phyloP scores from a whole-genome alignment of 805 yeast genomes.

The Candida hispaniensis region DNA sequence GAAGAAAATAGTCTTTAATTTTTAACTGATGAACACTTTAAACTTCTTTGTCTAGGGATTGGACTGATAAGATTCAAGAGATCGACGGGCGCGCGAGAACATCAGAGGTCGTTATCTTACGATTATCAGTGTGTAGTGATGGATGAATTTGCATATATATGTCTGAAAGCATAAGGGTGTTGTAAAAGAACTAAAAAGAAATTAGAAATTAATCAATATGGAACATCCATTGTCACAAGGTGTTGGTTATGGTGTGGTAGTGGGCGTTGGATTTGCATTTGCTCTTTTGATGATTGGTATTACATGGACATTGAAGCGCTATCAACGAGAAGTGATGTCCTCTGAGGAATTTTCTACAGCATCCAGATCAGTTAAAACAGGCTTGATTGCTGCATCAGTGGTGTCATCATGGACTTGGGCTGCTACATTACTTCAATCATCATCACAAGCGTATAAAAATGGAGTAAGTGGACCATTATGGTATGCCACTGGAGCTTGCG shows the following conservation, averaged over 20 bases:
- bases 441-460: conserved; percentile 64
- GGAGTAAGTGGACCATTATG: conserved; percentile 76
- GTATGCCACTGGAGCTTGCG: conserved; percentile 88
- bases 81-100: too few species aligned
- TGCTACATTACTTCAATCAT: conserved; percentile 63
- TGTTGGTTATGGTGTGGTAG: conserved; percentile 79
- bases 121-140: too few species aligned
- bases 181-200: background rate
- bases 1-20: too few species aligned
- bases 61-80: too few species aligned
- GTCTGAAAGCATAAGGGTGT: too few species aligned
- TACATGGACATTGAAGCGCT: conserved; percentile 59
- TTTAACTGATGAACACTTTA: too few species aligned
- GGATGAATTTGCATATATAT: too few species aligned
- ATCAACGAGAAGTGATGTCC: conserved; percentile 76
- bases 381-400: conserved; percentile 79
- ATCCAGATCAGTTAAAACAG: conserved; percentile 77
- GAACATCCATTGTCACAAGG: conserved; percentile 48
- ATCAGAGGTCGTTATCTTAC: too few species aligned
- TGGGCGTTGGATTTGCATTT: conserved; percentile 63
- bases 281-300: conserved; percentile 69
- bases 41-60: too few species aligned
- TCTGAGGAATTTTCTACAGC: conserved; percentile 94
- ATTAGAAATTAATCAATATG: conserved; percentile 1
- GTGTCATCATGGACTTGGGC: conserved; percentile 94